Conservation (phyloP, 108 stramenopile species). For the Fragilaria crotonensis region DNA sequence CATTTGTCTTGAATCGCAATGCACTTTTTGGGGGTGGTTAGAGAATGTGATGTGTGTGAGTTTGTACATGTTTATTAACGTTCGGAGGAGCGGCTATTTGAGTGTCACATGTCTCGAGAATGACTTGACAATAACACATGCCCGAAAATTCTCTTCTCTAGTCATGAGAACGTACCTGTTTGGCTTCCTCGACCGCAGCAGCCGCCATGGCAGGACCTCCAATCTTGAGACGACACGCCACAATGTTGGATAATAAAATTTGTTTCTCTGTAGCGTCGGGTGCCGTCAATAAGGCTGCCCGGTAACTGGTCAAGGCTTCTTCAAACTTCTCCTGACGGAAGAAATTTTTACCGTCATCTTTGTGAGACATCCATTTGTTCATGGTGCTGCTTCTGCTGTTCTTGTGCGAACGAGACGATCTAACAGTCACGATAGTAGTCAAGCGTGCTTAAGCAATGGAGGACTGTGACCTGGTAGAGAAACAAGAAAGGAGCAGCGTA, state of each 20-base stretch:
- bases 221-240: slow-evolving; percentile 69
- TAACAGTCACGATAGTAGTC: no score
- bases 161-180: slow-evolving; percentile 41
- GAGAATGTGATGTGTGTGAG: background rate
- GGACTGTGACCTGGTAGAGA: no score
- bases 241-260: slow-evolving; percentile 44
- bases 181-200: slow-evolving; percentile 58
- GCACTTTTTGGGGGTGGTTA: no score
- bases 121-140: no score
- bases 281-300: slow-evolving; percentile 15
- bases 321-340: slow-evolving; percentile 21
- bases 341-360: slow-evolving; percentile 24
- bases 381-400: no score
- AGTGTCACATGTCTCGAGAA: background rate
- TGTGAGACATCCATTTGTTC: slow-evolving; percentile 17
- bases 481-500: no score
- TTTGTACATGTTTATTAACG: background rate
- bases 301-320: slow-evolving; percentile 19
- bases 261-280: slow-evolving; percentile 23
- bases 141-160: no score
- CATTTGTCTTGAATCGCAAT: slow-evolving; percentile 59
- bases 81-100: background rate
- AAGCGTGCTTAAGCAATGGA: no score
- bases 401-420: no score
- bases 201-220: slow-evolving; percentile 44